A percentile compares a stretch with the other conserved stretches of the same genome.
Conservation (phyloP, 2,329 filamentous ascomycete genomes). For the Aspergillus pseudoterreus region DNA sequence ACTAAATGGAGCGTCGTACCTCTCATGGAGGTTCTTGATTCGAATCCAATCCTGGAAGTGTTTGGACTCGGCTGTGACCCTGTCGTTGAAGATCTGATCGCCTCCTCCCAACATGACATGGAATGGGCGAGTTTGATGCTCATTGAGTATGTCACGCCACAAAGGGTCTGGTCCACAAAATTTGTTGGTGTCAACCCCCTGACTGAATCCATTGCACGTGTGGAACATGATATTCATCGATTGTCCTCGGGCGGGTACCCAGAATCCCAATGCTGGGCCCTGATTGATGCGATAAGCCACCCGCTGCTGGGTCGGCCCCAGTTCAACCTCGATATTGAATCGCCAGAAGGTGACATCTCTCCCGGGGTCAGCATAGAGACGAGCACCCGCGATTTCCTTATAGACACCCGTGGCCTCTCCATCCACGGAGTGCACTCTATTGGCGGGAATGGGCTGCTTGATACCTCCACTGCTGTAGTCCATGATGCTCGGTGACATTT, state of each 20-base stretch:
- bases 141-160: conserved; percentile 94
- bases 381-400: conserved; percentile 76
- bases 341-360: conserved; percentile 93
- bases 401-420: conserved; percentile 79
- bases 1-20: conserved; percentile 74
- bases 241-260: conserved; percentile 80
- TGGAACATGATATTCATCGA: conserved; percentile 99
- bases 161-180: conserved; percentile 92
- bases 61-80: conserved; percentile 68
- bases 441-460: conserved; percentile 45
- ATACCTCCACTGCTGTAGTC: conserved; percentile 37
- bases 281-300: conserved; percentile 95
- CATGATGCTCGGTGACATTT: conserved; percentile 53
- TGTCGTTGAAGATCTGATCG: conserved; percentile 95
- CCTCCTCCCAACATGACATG: conserved; percentile 98
- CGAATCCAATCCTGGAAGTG: conserved; percentile 81
- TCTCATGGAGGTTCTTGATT: conserved; percentile 74
- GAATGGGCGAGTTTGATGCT: conserved; percentile 85
- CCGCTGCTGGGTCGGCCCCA: conserved; percentile 71
- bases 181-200: conserved; percentile 70
- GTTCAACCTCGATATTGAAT: conserved; percentile 91
- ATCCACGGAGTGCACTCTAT: conserved; percentile 51
- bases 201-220: conserved; percentile 93
- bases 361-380: conserved; percentile 79
- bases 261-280: conserved; percentile 84